Base-by-base conservation (phyloP, 73 alveolate genomes). In the Paramecium bursaria region DNA sequence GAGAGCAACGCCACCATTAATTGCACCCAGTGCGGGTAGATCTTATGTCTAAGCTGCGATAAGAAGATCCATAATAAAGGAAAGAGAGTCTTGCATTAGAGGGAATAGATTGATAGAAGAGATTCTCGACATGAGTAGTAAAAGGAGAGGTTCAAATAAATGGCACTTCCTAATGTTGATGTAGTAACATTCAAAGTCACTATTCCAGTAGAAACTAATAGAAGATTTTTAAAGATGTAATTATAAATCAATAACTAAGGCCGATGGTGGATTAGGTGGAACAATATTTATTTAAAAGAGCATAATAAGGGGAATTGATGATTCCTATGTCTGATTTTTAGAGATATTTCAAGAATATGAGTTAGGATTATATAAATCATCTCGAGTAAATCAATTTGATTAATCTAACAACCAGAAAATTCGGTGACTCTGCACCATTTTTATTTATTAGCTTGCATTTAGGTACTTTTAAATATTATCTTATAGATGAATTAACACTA, bases 61-160 rank as follows among this genome's bases (percentile, higher is more conserved):
- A 85, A 74, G 27, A 67, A 54, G 51, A 91, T 91, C 25, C 96
- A 91, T 73, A 91, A 91, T 61, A 88, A 88, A 52, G 96, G 93
- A 49, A 91, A 91, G 49, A 88, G 96, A 74, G 75, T 74, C 46
- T 26, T 67, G 22, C 94, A 87, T 51, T 29, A 52, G 14, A 80
- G 90, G 50, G 85, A 77, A 39, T 3, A 19, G n/a, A 79, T 54
- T 44, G 55, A 53, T 21, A 46, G 30, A 10, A 26, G 30, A 0
- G 89, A 67, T 67, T 35, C 82, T 1, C n/a, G 82, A 67, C 82
- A 67, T 42, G 82, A 67, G 44, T 23, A 67, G 27, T 57, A 67
- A 10, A 67, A 67, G 1, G 82, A 67, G 33, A 67, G 82, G 6
- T 67, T 67, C 44, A 67, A 67, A 67, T 67, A 67, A 67, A 67